A percentile compares a stretch with the other conserved stretches of the same genome.
Conservation (phyloP, 31 red algal species). For the Endocladia muricata region DNA sequence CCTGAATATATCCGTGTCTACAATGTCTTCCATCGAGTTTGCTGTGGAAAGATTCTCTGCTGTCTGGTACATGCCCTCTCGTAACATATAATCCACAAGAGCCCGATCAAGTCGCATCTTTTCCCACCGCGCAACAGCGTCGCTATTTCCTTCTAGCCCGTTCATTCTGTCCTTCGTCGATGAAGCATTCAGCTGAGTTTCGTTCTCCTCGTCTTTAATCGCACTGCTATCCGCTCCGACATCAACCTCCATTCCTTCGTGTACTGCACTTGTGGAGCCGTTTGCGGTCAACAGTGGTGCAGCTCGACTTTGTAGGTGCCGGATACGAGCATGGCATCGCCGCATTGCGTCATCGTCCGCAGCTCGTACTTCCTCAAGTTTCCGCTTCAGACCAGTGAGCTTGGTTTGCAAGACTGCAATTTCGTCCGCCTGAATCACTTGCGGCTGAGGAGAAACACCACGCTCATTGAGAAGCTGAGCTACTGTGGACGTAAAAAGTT, state of each 20-base stretch:
- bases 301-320: slow-evolving; percentile 25
- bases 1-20: slow-evolving; percentile 65
- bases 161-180: not conserved
- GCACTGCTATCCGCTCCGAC: not conserved
- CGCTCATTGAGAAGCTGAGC: slow-evolving; percentile 42
- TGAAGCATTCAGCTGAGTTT: not conserved
- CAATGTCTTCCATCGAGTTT: slow-evolving; percentile 44
- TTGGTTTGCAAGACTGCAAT: slow-evolving; percentile 10
- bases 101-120: slow-evolving; percentile 68
- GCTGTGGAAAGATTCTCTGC: slow-evolving; percentile 50
- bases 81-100: slow-evolving; percentile 81
- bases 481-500: slow-evolving; percentile 37
- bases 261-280: not conserved
- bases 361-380: slow-evolving; percentile 29
- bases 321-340: slow-evolving; percentile 43
- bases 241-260: slow-evolving; percentile 20
- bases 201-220: not conserved
- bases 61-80: slow-evolving; percentile 74
- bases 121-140: slow-evolving; percentile 33
- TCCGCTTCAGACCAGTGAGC: slow-evolving; percentile 46
- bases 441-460: not conserved
- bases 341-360: slow-evolving; percentile 40
- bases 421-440: not conserved
- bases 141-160: not conserved
- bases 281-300: not conserved